These are phyloP conservation scores for Ustilago bromivora DNA, from an alignment of 1,284 basidiomycete genomes.

Conservation along the genomic window DNA sequence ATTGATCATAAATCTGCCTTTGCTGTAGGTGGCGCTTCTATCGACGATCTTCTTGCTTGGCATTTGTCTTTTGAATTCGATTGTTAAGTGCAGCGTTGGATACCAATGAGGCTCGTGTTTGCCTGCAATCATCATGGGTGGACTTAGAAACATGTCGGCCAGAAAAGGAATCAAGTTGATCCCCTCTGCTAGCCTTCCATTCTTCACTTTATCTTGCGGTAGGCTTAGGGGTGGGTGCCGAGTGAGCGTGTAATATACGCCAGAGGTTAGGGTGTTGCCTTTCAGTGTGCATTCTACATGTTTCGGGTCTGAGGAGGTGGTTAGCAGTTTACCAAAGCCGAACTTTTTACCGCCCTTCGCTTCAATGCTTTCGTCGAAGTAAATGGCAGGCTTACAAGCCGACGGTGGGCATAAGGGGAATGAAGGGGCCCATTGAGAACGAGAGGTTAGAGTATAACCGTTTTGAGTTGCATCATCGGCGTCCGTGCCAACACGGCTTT, in stretches of 20 bases:
- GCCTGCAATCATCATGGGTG: slow-evolving; percentile 39
- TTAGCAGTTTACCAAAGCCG: slow-evolving; percentile 31
- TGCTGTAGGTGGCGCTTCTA: slow-evolving; percentile 17
- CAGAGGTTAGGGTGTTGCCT: slow-evolving; percentile 11
- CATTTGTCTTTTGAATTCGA: slow-evolving; percentile 47
- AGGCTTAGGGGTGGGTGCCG: background rate
- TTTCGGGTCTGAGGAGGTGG: slow-evolving; percentile 22
- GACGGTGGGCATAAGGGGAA: slow-evolving; percentile 24
- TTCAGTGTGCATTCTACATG: slow-evolving; percentile 1
- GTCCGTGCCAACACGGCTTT: slow-evolving; percentile 1
- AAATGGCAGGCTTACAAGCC: background rate
- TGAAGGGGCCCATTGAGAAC: slow-evolving; percentile 28
- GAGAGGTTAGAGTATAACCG: slow-evolving; percentile 30
- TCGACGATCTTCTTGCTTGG: slow-evolving; percentile 7
- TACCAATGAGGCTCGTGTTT: slow-evolving; percentile 42
- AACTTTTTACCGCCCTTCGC: slow-evolving; percentile 23
- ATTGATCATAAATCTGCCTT: slow-evolving; percentile 42
- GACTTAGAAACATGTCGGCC: slow-evolving; percentile 43
- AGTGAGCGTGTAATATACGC: slow-evolving; percentile 26
- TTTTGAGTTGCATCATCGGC: slow-evolving; percentile 25
- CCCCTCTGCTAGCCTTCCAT: slow-evolving; percentile 4
- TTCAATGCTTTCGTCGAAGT: slow-evolving; percentile 12
- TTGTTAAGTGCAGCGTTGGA: slow-evolving; percentile 48
- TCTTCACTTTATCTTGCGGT: background rate
- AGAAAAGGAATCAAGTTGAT: slow-evolving; percentile 42